Evolutionary conservation across 192 early-diverging fungal species (phyloP).

Genomic region (Backusella circina): DNA sequence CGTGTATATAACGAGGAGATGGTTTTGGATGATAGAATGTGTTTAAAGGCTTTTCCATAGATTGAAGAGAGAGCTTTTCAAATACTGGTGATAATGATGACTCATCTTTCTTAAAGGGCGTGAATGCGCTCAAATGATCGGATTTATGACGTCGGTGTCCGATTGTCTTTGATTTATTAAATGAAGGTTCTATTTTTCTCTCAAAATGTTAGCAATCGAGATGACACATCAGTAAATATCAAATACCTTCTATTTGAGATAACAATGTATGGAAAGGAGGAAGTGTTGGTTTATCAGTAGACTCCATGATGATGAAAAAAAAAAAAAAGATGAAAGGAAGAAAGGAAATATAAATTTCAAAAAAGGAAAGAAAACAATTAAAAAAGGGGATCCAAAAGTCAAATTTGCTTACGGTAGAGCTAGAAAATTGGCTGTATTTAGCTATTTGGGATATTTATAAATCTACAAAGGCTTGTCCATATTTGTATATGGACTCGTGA

Average conservation of each 20-base stretch:
- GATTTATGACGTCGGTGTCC: neutral
- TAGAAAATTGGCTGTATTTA: neutral
- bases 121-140: neutral
- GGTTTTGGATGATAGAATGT: neutral
- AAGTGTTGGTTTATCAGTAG: constrained; percentile 3
- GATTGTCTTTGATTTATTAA: neutral
- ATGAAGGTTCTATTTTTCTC: neutral
- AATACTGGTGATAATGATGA: neutral
- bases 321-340: constrained; percentile 1
- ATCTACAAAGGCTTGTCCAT: neutral
- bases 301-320: neutral
- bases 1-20: neutral
- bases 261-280: constrained; percentile 6
- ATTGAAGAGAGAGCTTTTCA: neutral
- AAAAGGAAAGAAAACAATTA: neutral
- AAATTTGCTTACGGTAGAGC: neutral
- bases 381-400: neutral
- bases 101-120: neutral
- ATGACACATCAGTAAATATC: neutral
- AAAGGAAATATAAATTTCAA: neutral
- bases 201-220: neutral
- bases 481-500: neutral
- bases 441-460: constrained; percentile 7
- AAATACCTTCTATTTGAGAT: neutral
- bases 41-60: neutral